Base-by-base conservation (phyloP, 768 basidiomycete species). In the Trametes meyenii region DNA sequence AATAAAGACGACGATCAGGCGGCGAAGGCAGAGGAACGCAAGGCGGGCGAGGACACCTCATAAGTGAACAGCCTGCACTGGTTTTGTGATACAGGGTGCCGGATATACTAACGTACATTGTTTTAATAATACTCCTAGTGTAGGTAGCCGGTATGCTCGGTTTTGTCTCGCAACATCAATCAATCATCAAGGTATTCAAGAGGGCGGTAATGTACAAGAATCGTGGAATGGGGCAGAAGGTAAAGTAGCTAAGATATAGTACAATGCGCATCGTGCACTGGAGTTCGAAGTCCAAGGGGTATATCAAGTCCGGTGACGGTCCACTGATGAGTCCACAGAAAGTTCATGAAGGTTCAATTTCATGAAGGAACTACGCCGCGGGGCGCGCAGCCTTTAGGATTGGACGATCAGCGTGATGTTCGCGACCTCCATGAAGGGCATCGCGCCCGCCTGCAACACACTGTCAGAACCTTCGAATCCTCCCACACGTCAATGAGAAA, bases 1-100 rank as follows among this genome's bases (percentile, higher is more conserved):
- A 70, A 70, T 26, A n/a, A 60, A 17, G 69, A 70, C 23, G 38
- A 64, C n/a, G 69, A 70, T 29, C 23, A 43, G 14, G 52, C 43
- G 42, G 69, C 69, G 40, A 58, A 56, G 45, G 52, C 55, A 33
- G 69, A 70, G 55, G 61, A 66, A 54, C 39, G 44, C 23, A 40
- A 50, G 29, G 50, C 40, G 17, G 33, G 14, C 1, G 10, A 43
- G 16, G 43, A 2, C 21, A 6, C 42, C 12, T 10, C 6, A 12
- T 56, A 23, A 56, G 10, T 17, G 0, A 21, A 17, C 16, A 40
- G 3, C 21, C 2, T 26, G 5, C 52, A 7, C 4, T 40, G 8
- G 6, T 29, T 5, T 21, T 24, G n/a, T 7, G 19, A 1, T 23
- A n/a, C 39, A 13, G 12, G 39, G 39, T 40, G 11, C 17, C 29